Conservation (phyloP, 108 stramenopile species). For the Pseudonitzschia multistriata region DNA sequence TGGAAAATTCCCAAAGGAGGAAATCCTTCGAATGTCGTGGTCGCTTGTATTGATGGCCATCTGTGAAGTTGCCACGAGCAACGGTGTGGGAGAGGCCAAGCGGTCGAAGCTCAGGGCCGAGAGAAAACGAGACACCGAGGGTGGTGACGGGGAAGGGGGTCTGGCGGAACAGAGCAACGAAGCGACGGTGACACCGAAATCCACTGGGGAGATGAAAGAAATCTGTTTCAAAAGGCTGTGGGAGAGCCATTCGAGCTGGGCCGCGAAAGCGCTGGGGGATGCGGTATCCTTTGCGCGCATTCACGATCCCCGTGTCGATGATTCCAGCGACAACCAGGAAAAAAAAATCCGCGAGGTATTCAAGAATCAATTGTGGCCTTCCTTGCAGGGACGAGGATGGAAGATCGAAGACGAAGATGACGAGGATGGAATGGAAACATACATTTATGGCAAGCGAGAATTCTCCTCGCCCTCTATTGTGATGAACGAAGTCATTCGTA, state of each 20-base stretch:
- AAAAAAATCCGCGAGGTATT: slow-evolving; percentile 19
- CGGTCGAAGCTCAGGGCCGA: slow-evolving; percentile 36
- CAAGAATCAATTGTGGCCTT: slow-evolving; percentile 59
- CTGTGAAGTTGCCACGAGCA: slow-evolving; percentile 59
- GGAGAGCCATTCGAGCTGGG: slow-evolving; percentile 40
- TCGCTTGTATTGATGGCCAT: slow-evolving; percentile 51
- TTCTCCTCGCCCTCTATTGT: slow-evolving; percentile 53
- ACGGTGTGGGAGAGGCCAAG: slow-evolving; percentile 34
- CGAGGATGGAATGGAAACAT: slow-evolving; percentile 29
- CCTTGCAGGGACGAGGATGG: slow-evolving; percentile 71
- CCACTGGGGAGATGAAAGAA: slow-evolving; percentile 9
- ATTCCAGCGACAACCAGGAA: slow-evolving; percentile 2
- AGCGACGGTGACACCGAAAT: not conserved
- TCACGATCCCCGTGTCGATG: slow-evolving; percentile 33
- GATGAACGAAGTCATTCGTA: slow-evolving; percentile 48
- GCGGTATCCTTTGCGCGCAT: slow-evolving; percentile 44
- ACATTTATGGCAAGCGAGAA: slow-evolving; percentile 27
- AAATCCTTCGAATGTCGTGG: slow-evolving; percentile 75
- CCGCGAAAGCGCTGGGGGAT: slow-evolving; percentile 39
- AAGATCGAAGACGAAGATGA: slow-evolving; percentile 35
- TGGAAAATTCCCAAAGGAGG: slow-evolving; percentile 7
- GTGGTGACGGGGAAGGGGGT: slow-evolving; percentile 29
- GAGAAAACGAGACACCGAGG: slow-evolving; percentile 1
- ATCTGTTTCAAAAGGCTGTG: slow-evolving; percentile 29
- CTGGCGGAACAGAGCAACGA: slow-evolving; percentile 4